Base-by-base conservation (phyloP, 2,329 filamentous ascomycete genomes). In the Phialophora tarda region DNA sequence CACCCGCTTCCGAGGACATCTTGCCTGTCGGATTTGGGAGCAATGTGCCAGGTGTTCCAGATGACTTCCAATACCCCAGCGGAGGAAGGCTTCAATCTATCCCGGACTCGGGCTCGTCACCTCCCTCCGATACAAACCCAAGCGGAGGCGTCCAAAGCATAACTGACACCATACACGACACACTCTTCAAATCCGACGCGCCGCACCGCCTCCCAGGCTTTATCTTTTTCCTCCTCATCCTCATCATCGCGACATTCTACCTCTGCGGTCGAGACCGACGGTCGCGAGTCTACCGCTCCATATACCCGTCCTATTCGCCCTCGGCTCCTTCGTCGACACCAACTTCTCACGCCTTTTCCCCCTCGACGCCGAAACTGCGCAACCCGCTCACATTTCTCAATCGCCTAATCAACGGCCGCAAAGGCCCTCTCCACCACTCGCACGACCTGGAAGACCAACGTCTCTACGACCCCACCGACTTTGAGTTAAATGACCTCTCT, bases 21-120 rank as follows among this genome's bases (percentile, higher is more conserved):
- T 81, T 93, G 1, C 92, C 93, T 0, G 95, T 99, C 10, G 95
- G 95, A 0, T 98, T 98, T 75, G 95, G 95, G 64, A 92, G 89
- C 79, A 99, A 99, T 74, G 81, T 84, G n/a, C 83, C 82, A 7
- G 83, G 82, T 4, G 83, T 89, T 2, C 89, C 92, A 0, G 75
- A 82, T 3, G 92, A 97, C 75, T 99, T 97, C 77, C 92, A 97
- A 77, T 88, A 89, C 73, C 92, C 93, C 66, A 72, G 79, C 71
- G 74, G 78, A 62, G 69, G 71, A 26, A 30, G 47, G 3, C 57
- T 70, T 24, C 71, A 72, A 66, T 44, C 56, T 11, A 78, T 71
- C 69, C 77, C 68, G 75, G 75, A 64, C 78, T 75, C 21, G 74
- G 72, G 59, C 71, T 74, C 73, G 5, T 51, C 62, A 53, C 48